Evolutionary conservation across 208 protist genomes (phyloP).

Genomic region (Trypanosomatidae sp.): DNA sequence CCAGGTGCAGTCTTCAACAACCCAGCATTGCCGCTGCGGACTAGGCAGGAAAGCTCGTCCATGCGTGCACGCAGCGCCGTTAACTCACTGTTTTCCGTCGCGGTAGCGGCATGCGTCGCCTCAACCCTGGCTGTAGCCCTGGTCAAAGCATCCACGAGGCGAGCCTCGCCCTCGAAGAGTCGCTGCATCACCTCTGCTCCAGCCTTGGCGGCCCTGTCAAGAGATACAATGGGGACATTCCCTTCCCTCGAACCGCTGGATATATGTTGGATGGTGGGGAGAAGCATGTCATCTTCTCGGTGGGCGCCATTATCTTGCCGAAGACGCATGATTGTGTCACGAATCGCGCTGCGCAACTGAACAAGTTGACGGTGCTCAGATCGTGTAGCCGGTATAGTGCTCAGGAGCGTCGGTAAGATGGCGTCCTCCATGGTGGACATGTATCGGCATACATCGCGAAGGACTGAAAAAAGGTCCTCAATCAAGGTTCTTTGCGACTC

Average conservation of each 20-base stretch:
- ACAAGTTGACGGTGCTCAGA: constrained; percentile 4
- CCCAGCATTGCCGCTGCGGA: background rate
- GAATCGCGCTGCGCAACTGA: background rate
- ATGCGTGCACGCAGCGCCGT: constrained; percentile 11
- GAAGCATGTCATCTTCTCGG: background rate
- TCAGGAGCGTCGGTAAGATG: constrained; percentile 8
- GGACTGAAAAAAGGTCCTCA: constrained; percentile 17
- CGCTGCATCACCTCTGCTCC: constrained; percentile 3
- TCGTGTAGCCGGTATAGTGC: background rate
- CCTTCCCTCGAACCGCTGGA: background rate
- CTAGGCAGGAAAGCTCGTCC: constrained; percentile 13
- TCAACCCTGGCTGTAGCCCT: background rate
- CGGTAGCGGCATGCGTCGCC: background rate
- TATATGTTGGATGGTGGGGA: background rate
- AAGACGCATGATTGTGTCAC: constrained; percentile 7
- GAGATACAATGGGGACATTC: background rate
- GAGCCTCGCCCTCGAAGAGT: constrained; percentile 3
- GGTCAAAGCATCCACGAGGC: constrained; percentile 16
- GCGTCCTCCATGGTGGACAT: constrained; percentile 12
- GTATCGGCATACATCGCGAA: constrained; percentile 25
- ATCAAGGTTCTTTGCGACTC: constrained; percentile 21
- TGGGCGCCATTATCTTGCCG: background rate
- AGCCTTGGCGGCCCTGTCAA: background rate
- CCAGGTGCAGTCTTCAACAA: background rate
- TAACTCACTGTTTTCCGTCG: constrained; percentile 7